Evolutionary conservation across 2,329 filamentous ascomycete species (phyloP), one percentile per base, ranked within the genome.

Genomic region (Ophiostoma sp.): DNA sequence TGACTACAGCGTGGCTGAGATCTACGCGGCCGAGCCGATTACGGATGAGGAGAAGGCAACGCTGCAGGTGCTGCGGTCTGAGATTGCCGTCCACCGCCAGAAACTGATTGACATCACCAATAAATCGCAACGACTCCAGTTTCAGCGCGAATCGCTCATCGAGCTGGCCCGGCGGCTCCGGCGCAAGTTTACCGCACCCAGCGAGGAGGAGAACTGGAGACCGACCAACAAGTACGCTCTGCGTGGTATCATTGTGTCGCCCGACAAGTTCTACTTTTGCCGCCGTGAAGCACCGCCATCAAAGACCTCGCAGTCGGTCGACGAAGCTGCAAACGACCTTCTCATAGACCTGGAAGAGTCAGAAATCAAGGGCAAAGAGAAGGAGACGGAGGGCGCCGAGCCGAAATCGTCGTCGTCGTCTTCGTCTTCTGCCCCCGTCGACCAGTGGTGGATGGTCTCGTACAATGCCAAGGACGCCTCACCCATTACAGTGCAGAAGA

Each of bases 391-490:
- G 25, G 42, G n/a, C 15, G 15, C 15, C 15, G 64, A 15, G 42
- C 1, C 19, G 9, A 6, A 5, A 86, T 84, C 0, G 89, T 79
- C 5, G 84, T 82, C 77, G 89, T 90, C 52, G 89, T 78, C 1
- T 87, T 81, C 88, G 88, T 90, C 0, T 87, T 88, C 1, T 90
- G 81, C 3, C 90, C 83, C 2, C 6, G 33, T 45, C 8, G 78
- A 81, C 25, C 75, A 79, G 72, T 82, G 81, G 81, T 81, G 78
- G 78, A 74, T 70, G 50, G 64, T 79, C 3, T 75, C 76, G 0
- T 79, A 76, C 71, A 63, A 77, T 12, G 31, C 75, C 3, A 64
- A 73, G 7, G 75, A 76, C 8, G n/a, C 50, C 0, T 75, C 77
- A 19, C 77, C 76, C 0, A 61, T 77, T 50, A 76, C 68, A 31